Evolutionary conservation across 306 rosid species (phyloP), one percentile per base, ranked within the genome.

Genomic region (Corylus americana): DNA sequence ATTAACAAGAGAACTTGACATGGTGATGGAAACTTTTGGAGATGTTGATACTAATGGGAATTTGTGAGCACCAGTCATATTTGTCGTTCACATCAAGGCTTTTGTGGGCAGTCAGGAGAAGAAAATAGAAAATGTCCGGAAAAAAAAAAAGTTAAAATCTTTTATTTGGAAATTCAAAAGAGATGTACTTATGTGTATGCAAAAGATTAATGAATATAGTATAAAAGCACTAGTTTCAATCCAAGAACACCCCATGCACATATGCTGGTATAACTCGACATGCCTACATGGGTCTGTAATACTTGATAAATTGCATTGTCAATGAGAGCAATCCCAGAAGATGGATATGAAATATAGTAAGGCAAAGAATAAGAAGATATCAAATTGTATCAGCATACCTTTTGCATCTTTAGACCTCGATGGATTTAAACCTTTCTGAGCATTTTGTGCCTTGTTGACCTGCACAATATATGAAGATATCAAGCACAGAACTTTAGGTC

Each of bases 401-500:
- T 93, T 93, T 74, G 94, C 94, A 88, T 95, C 97, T 79, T 83
- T 95, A 79, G 59, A 85, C 82, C 92, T 95, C 58, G 85, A 84
- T 75, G 98, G 85, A 83, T 95, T 78, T 83, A 93, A 79, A 54
- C 97, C 96, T 85, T 85, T 93, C 82, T 90, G 96, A 76, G 96
- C 94, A 88, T 81, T 71, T 74, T 93, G 97, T 80, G 99, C 98
- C 88, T 91, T 95, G 86, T 89, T 95, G 84, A 95, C 98, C 99
- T 95, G 85, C 78, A 88, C 70, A 78, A 84, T 42, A 58, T 70
- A 50, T 61, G 37, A 83, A 27, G 74, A 58, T 70, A 50, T 61
- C 47, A 83, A 27, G 74, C 47, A 73, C 17, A 78, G 7, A 73
- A 64, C 37, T 57, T 66, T 55, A 51, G 20, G 44, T 63, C 61